phyloP scores from a whole-genome alignment of 768 basidiomycete genomes.

The Auriscalpium orientale region DNA sequence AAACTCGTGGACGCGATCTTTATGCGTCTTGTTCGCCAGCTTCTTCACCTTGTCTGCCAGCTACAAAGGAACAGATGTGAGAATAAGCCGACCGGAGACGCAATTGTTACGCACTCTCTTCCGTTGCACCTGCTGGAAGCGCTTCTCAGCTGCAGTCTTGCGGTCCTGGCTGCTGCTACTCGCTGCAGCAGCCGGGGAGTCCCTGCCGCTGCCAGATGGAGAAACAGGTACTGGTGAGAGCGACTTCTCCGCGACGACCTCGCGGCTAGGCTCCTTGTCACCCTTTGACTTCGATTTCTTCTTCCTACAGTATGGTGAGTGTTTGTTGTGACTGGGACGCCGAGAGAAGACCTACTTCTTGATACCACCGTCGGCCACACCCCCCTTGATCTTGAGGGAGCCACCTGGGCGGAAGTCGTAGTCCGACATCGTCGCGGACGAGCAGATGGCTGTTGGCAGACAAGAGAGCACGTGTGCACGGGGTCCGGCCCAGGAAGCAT shows the following conservation, averaged over 20 bases:
- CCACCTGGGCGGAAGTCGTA: constrained; percentile 83
- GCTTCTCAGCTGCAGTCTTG: constrained; percentile 82
- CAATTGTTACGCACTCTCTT: constrained; percentile 43
- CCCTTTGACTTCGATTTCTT: constrained; percentile 68
- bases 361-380: constrained; percentile 67
- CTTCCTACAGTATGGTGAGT: constrained; percentile 43
- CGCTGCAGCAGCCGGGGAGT: constrained; percentile 49
- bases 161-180: constrained; percentile 36
- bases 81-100: neutral
- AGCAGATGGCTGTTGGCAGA: neutral
- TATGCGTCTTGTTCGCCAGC: constrained; percentile 80
- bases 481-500: neutral
- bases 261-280: constrained; percentile 32
- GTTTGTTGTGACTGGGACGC: neutral
- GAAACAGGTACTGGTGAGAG: constrained; percentile 33
- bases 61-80: constrained; percentile 30
- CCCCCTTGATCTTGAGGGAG: constrained; percentile 86
- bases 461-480: neutral
- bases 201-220: constrained; percentile 49
- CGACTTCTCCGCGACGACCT: constrained; percentile 33
- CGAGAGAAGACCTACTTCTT: constrained; percentile 58
- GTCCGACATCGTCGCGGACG: constrained; percentile 53
- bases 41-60: constrained; percentile 67
- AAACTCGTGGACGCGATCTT: constrained; percentile 88
- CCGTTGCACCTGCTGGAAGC: constrained; percentile 84